Evolutionary conservation across 306 rosid genomes (phyloP).

Genomic region (Sophora flavescens): DNA sequence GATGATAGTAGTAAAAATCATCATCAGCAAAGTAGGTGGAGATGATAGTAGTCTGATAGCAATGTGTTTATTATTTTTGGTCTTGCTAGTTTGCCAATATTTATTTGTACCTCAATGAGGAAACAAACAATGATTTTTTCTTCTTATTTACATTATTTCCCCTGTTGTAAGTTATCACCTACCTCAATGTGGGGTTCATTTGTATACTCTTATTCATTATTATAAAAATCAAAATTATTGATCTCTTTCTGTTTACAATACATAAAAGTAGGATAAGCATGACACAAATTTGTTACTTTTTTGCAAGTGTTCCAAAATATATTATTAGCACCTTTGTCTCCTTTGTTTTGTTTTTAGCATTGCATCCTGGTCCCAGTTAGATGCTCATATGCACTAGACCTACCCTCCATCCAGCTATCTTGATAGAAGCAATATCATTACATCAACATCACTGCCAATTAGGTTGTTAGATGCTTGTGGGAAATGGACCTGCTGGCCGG

Average conservation of each 20-base stretch:
- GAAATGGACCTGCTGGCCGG: conserved; percentile 49
- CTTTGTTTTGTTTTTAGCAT: conserved; percentile 29
- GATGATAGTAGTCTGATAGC: conserved; percentile 59
- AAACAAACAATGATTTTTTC: conserved; percentile 35
- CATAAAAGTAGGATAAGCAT: conserved; percentile 46
- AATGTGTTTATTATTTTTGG: conserved; percentile 44
- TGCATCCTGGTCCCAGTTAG: conserved; percentile 44
- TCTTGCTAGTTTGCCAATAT: conserved; percentile 41
- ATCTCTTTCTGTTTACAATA: conserved; percentile 43
- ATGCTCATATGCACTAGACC: conserved; percentile 48
- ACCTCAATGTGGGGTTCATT: conserved; percentile 51
- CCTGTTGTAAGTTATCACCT: conserved; percentile 39
- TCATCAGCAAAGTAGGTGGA: conserved; percentile 65
- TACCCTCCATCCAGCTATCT: conserved; percentile 51
- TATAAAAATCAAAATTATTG: conserved; percentile 49
- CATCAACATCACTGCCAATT: conserved; percentile 61
- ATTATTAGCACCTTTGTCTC: conserved; percentile 40
- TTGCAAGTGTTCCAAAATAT: conserved; percentile 39
- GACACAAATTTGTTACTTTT: conserved; percentile 29
- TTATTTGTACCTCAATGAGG: conserved; percentile 49
- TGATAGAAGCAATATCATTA: conserved; percentile 47
- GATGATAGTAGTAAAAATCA: conserved; percentile 58
- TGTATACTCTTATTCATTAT: conserved; percentile 57
- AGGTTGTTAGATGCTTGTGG: conserved; percentile 47
- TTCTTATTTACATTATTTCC: conserved; percentile 35